Conservation (phyloP, 2,329 filamentous ascomycete genomes). For the Diaporthe destruens region DNA sequence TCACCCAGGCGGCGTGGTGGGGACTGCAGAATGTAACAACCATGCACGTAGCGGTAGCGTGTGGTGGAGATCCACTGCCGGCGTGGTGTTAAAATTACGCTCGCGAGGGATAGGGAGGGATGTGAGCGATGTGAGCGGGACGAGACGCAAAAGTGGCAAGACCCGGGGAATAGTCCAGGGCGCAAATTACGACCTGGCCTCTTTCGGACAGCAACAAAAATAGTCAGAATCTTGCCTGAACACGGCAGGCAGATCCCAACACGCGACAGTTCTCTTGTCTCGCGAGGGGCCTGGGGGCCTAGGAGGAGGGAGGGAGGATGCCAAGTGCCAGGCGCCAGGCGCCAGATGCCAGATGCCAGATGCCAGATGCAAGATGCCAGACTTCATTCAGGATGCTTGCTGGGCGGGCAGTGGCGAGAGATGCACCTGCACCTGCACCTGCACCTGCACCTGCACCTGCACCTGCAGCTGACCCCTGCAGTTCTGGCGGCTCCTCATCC, state of each 20-base stretch:
- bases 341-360: background rate
- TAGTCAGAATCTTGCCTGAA: slow-evolving; percentile 9
- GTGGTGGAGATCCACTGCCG: slow-evolving; percentile 36
- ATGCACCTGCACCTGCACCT: too few species aligned
- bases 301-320: background rate
- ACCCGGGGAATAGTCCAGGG: slow-evolving; percentile 18
- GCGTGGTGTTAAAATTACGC: slow-evolving; percentile 35
- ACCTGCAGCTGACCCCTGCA: slow-evolving; percentile 7
- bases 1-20: background rate
- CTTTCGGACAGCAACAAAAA: slow-evolving; percentile 26
- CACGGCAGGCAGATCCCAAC: background rate
- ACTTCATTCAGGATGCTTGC: too few species aligned
- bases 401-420: too few species aligned
- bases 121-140: slow-evolving; percentile 12
- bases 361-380: too few species aligned
- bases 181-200: slow-evolving; percentile 36
- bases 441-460: too few species aligned
- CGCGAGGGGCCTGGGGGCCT: background rate
- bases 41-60: background rate
- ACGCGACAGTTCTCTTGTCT: background rate
- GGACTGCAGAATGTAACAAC: too few species aligned
- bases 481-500: background rate
- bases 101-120: slow-evolving; percentile 32
- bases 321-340: background rate
- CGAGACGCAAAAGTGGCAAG: slow-evolving; percentile 33